Conservation (phyloP, 345 rosid species). For the Clarkia xantiana region DNA sequence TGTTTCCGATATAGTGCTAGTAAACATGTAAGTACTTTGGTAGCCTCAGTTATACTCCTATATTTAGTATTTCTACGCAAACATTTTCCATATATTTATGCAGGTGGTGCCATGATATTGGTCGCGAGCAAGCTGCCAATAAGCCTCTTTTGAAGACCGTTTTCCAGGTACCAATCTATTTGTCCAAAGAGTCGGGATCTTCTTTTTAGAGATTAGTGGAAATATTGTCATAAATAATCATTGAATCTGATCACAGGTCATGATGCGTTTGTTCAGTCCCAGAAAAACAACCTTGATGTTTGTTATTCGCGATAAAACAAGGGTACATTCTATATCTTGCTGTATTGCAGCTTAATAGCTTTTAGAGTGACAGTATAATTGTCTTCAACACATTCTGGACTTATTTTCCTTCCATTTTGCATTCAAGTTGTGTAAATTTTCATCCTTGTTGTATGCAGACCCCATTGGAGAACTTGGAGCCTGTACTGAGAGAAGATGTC, state of each 20-base stretch:
- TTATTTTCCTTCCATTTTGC: not conserved
- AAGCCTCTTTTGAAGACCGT: constrained; percentile 97
- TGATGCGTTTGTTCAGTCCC: constrained; percentile 99
- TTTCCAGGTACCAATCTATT: constrained; percentile 53
- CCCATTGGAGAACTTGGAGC: constrained; percentile 89
- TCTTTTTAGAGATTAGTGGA: not conserved
- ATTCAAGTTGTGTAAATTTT: not conserved
- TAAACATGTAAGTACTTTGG: constrained; percentile 61
- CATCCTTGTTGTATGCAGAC: constrained; percentile 31
- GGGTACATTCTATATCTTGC: constrained; percentile 29
- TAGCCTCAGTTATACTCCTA: not conserved
- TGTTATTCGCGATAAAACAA: constrained; percentile 96
- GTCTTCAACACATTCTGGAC: too few species aligned
- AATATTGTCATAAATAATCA: constrained; percentile 8
- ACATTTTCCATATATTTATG: constrained; percentile 1
- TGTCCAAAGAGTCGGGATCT: not conserved
- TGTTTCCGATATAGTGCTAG: constrained; percentile 87
- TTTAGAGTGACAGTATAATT: too few species aligned
- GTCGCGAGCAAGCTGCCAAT: constrained; percentile 99
- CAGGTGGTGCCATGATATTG: constrained; percentile 99
- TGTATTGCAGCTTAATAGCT: too few species aligned
- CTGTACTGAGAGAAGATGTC: constrained; percentile 91
- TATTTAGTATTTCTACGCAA: constrained; percentile 5
- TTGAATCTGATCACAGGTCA: constrained; percentile 48
- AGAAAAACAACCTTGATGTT: constrained; percentile 97